Conservation (phyloP, 2,329 filamentous ascomycete genomes). For the Aspergillus brunneoviolaceus region DNA sequence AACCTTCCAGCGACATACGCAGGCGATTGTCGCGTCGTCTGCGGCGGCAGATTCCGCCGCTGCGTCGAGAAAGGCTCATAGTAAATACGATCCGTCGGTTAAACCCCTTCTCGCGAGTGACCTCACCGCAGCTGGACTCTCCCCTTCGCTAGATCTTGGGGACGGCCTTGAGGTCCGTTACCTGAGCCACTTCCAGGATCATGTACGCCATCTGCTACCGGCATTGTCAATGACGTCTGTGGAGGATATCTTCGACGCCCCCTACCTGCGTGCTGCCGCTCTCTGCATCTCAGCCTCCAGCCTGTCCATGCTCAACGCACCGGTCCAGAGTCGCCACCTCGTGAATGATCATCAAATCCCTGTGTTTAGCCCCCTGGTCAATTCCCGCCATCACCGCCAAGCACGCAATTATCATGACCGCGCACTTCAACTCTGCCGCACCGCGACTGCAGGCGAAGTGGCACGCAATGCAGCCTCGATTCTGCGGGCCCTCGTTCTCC, state of each 20-base stretch:
- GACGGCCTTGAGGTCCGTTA: conserved; percentile 7
- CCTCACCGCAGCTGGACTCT: not conserved
- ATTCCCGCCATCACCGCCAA: conserved; percentile 1
- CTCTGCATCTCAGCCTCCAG: conserved; percentile 19
- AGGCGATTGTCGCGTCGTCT: not conserved
- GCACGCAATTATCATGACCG: conserved; percentile 10
- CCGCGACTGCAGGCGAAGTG: not conserved
- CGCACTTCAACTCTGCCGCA: conserved; percentile 1
- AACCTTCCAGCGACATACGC: not conserved
- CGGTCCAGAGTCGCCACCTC: conserved; percentile 7
- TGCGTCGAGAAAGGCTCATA: not conserved
- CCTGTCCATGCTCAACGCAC: conserved; percentile 16
- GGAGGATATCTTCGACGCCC: not conserved
- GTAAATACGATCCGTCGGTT: not conserved
- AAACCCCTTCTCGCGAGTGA: not conserved
- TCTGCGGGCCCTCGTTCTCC: conserved; percentile 8
- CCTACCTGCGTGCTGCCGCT: not conserved
- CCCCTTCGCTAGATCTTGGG: not conserved
- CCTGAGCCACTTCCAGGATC: conserved; percentile 8
- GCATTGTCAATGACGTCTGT: not conserved
- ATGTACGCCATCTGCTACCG: conserved; percentile 14
- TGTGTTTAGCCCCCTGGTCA: conserved; percentile 8
- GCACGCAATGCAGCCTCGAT: not conserved
- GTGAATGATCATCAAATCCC: not conserved
- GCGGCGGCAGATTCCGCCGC: not conserved